Evolutionary conservation across 495 filamentous ascomycete species (phyloP).

Genomic region (Trichoderma gamsii): DNA sequence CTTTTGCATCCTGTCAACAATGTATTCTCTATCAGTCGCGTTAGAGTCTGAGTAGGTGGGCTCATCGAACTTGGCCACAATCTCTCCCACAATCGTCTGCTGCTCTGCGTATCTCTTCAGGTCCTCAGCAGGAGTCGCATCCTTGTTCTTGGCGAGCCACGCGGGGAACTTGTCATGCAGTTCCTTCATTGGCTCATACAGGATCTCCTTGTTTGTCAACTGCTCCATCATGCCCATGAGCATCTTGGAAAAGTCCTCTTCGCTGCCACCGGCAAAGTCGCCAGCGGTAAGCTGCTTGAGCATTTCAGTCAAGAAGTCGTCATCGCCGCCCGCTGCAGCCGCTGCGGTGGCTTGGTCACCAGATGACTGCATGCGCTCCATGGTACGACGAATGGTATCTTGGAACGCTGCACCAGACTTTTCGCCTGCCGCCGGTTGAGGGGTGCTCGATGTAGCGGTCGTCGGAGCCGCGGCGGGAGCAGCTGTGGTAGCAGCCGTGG

Average conservation of each 20-base stretch:
- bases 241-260: constrained; percentile 89
- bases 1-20: constrained; percentile 96
- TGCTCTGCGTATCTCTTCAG: constrained; percentile 75
- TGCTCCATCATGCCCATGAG: constrained; percentile 98
- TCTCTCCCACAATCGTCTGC: constrained; percentile 73
- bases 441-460: constrained; percentile 18
- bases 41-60: constrained; percentile 73
- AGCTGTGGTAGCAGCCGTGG: neutral
- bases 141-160: constrained; percentile 77
- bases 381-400: constrained; percentile 81
- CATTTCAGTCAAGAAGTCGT: constrained; percentile 80
- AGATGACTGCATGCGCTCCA: constrained; percentile 88
- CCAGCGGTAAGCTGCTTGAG: constrained; percentile 73
- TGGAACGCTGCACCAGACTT: constrained; percentile 58
- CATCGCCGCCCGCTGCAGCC: constrained; percentile 58
- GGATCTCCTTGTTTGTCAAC: constrained; percentile 92
- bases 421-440: neutral
- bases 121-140: constrained; percentile 58
- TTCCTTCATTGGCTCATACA: constrained; percentile 99
- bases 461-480: neutral
- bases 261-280: constrained; percentile 56
- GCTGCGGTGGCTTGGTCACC: constrained; percentile 76
- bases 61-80: constrained; percentile 82
- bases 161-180: constrained; percentile 80
- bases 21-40: constrained; percentile 76